Evolutionary conservation across 768 basidiomycete species (phyloP), one percentile per base, ranked within the genome.

Genomic region (Pleurotus ostreatus): DNA sequence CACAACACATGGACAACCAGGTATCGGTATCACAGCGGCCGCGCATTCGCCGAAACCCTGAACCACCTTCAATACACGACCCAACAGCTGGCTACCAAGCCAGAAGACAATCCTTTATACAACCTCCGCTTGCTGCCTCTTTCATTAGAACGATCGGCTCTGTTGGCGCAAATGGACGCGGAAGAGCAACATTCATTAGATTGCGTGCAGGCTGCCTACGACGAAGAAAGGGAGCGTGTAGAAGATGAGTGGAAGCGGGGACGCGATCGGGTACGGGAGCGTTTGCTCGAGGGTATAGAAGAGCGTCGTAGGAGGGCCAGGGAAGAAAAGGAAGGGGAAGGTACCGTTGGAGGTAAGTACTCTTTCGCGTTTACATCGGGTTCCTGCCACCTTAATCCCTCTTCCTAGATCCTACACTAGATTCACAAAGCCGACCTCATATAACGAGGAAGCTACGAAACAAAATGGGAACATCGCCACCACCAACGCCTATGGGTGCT

Each of bases 301-400:
- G 92, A 94, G 65, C 78, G 91, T 26, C 70, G 91, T 55, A 76
- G 84, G 61, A 73, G 88, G 57, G 92, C 92, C 25, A 74, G 92
- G 52, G 92, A 94, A 59, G 92, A 94, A 73, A 93, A 92, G 66
- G 92, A 93, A 58, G 89, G 90, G 59, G 92, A 94, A 62, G 90
- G 88, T n/a, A 85, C 83, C 13, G 77, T 82, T 41, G 85, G 84
- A 53, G 87, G 83, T 85, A 47, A 55, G 80, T 73, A 26, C 53
- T 39, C 52, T 46, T 51, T 46, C n/a, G 53, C 48, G 20, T 52
- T 44, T 45, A 46, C 34, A 55, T 48, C 39, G 56, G 48, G n/a
- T 25, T 51, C 18, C 44, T 62, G 37, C 41, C 38, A 43, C 16
- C 44, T 53, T 52, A 41, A 51, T 56, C 23, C 38, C 57, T 55